These are phyloP conservation scores for Spergularia bocconei DNA, from an alignment of 148 eudicot genomes.

Conservation along the genomic window DNA sequence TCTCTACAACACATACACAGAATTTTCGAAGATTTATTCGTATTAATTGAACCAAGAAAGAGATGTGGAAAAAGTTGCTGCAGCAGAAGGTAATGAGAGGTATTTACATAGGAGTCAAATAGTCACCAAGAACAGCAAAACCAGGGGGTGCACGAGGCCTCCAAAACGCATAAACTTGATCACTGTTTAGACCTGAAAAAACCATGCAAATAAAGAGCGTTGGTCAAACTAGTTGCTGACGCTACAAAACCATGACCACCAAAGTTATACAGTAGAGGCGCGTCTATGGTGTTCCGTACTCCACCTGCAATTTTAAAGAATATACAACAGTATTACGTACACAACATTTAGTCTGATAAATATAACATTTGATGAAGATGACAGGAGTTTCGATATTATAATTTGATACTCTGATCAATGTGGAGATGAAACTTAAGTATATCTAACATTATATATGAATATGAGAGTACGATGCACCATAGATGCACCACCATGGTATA, in stretches of 20 bases:
- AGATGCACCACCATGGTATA: no score
- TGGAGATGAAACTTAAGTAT: no score
- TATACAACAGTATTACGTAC: no score
- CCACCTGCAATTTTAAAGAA: no score
- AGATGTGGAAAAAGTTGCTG: neutral
- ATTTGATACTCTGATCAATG: no score
- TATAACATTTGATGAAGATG: no score
- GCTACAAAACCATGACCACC: neutral
- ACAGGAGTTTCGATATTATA: no score
- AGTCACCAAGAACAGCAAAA: constrained; percentile 95
- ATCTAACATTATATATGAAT: no score
- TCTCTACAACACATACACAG: constrained; percentile 42
- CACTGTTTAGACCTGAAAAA: constrained; percentile 47
- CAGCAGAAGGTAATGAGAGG: neutral
- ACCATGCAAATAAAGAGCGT: constrained; percentile 3
- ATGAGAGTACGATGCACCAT: no score
- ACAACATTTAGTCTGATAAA: no score
- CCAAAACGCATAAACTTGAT: constrained; percentile 82
- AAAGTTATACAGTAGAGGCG: no score
- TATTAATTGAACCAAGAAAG: neutral
- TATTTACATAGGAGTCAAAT: constrained; percentile 83
- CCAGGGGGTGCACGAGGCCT: constrained; percentile 98
- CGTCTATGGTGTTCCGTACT: no score
- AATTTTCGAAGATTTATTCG: neutral
- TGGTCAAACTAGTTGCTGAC: neutral